Evolutionary conservation across 2,329 filamentous ascomycete genomes (phyloP).

Genomic region (Ophiostoma ulmi): DNA sequence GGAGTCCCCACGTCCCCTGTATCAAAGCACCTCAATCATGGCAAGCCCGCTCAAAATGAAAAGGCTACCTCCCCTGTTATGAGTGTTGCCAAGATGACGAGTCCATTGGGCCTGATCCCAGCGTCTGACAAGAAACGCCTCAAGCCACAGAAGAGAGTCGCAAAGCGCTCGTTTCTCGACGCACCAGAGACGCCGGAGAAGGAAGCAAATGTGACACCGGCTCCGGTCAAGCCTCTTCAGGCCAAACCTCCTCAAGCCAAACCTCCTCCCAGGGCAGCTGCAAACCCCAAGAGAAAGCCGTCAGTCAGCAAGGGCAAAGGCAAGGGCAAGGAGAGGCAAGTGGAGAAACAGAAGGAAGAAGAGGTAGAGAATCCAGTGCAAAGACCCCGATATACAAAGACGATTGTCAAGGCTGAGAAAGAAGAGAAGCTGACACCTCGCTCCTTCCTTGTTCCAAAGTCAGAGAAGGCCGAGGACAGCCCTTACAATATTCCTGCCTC

Average conservation of each 20-base stretch:
- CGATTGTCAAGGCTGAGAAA: not conserved
- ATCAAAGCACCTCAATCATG: not conserved
- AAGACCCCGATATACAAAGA: not conserved
- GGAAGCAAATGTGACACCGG: not conserved
- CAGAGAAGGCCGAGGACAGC: not conserved
- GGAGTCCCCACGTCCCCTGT: conserved; percentile 20
- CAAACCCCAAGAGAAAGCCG: conserved; percentile 8
- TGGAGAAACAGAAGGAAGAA: not conserved
- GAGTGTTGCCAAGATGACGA: conserved; percentile 12
- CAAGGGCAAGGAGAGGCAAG: conserved; percentile 12
- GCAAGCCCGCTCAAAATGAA: not conserved
- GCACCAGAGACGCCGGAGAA: not conserved
- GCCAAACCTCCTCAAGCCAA: not conserved
- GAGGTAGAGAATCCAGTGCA: not conserved
- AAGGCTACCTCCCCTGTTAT: not conserved
- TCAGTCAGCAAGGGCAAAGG: not conserved
- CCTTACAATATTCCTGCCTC: conserved; percentile 10
- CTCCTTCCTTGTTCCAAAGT: not conserved
- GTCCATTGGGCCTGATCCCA: not conserved
- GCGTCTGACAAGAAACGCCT: conserved; percentile 10
- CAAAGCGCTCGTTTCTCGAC: conserved; percentile 24
- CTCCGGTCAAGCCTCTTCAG: not conserved
- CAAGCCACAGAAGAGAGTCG: conserved; percentile 22
- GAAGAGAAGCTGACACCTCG: not conserved
- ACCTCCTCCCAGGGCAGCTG: not conserved